Evolutionary conservation across 306 rosid species (phyloP), one percentile per base, ranked within the genome.

Genomic region (Sphenostylis stenocarpa): DNA sequence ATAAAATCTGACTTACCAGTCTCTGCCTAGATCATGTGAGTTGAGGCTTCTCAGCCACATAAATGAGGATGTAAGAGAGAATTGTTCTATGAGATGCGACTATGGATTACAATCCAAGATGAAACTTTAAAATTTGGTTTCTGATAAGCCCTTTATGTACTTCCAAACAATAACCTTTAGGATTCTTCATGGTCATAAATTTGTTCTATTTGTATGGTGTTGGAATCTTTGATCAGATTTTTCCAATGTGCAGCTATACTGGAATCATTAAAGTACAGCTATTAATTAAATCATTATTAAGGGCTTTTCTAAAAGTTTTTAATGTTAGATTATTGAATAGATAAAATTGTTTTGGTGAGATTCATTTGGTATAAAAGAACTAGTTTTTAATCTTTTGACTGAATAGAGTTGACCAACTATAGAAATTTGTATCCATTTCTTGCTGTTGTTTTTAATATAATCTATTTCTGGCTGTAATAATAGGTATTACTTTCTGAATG

Each of bases 401-500:
- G 39, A 81, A 21, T 28, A 55, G 31, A 33, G 6, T 43, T 31
- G 33, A 45, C 36, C 61, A 53, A 39, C 65, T 64, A 77, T 63
- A 41, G 51, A 76, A 39, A 36, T 64, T 13, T 57, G 24, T 57
- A 17, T 33, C 47, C 36, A 49, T 58, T 53, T 67, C 48, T 73
- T 36, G 55, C 67, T 29, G 51, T 67, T 58, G 26, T 47, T 66
- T 23, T 48, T 56, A 19, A 77, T 39, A 66, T 65, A 44, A 47
- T 71, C 38, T 34, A 45, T 82, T 77, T 56, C 47, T 26, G 26
- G 44, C 72, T 51, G 16, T 60, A 28, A 23, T 66, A 24, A 31
- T 45, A 39, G 72, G 75, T 71, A 34, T 69, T 58, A 74, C 26
- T 61, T 70, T 75, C 65, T 48, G 53, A 60, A 15, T n/a, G 63